phyloP scores from a whole-genome alignment of 2,329 filamentous ascomycete species.

The Xylaria hypoxylon region DNA sequence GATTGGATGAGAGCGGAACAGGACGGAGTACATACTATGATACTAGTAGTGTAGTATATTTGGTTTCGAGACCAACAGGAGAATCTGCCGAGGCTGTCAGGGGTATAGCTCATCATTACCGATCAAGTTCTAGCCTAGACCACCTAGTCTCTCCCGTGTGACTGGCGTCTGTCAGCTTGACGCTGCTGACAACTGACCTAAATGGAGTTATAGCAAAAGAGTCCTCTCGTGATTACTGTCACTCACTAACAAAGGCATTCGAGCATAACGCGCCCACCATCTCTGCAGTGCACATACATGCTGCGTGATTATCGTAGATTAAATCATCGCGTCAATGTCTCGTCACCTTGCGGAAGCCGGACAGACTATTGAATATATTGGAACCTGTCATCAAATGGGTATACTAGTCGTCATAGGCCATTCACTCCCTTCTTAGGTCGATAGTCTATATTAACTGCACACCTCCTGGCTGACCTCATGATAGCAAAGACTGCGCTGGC shows the following conservation, averaged over 20 bases:
- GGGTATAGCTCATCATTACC: conserved; percentile 22
- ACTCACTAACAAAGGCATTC: conserved; percentile 4
- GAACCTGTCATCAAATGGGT: conserved; percentile 12
- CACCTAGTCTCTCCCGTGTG: conserved; percentile 14
- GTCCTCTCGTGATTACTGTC: conserved; percentile 28
- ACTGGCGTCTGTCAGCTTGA: conserved; percentile 31
- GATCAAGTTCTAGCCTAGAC: conserved; percentile 12
- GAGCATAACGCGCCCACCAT: conserved; percentile 14
- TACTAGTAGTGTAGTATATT: too few relatives aligned
- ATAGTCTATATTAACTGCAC: conserved; percentile 36
- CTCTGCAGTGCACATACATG: background rate
- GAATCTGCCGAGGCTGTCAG: conserved; percentile 35
- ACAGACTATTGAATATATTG: conserved; percentile 11
- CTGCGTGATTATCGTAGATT: conserved; percentile 29
- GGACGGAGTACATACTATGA: conserved; percentile 17
- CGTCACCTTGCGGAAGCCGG: conserved; percentile 34
- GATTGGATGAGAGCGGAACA: conserved; percentile 15
- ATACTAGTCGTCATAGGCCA: conserved; percentile 7
- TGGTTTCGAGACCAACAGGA: conserved; percentile 23
- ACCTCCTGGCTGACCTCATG: conserved; percentile 28
- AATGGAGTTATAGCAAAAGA: conserved; percentile 11
- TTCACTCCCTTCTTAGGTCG: conserved; percentile 8
- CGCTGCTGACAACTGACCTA: conserved; percentile 23
- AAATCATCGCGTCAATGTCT: conserved; percentile 36
- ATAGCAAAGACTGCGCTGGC: conserved; percentile 13